Evolutionary conservation across 371 early-diverging fungal genomes (phyloP).

Genomic region (Rhizoclosmatium hyalinum): DNA sequence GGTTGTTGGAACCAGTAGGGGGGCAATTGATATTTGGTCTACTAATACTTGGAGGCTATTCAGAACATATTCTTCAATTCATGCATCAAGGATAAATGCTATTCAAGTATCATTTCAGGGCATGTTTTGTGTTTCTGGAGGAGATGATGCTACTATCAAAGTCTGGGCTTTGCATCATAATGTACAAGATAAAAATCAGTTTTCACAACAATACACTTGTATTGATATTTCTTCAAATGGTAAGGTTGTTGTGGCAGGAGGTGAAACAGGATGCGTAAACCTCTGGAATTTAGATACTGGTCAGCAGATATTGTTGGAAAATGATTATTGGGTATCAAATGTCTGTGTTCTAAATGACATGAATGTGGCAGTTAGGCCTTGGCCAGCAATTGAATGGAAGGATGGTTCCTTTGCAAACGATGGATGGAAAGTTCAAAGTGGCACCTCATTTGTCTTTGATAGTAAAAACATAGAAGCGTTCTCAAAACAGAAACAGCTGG

Average conservation of each 20-base stretch:
- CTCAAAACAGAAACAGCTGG: background rate
- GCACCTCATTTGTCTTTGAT: background rate
- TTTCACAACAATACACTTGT: background rate
- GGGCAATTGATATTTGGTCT: background rate
- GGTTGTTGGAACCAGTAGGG: background rate
- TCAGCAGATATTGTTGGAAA: background rate
- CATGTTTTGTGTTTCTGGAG: background rate
- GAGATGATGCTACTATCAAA: background rate
- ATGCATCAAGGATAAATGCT: background rate
- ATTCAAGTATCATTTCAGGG: background rate
- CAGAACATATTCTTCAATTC: background rate
- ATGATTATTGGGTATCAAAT: background rate
- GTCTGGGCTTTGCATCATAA: background rate
- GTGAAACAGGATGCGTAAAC: background rate
- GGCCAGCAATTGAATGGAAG: background rate
- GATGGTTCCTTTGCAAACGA: no score
- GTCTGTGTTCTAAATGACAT: slow-evolving; percentile 3
- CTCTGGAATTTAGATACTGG: background rate
- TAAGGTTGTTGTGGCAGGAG: background rate
- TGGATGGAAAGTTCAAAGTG: background rate
- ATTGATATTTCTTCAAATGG: background rate
- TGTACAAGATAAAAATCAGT: background rate
- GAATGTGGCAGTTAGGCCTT: background rate
- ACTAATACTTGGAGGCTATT: background rate
- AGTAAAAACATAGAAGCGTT: background rate